Evolutionary conservation across 1,139 yeast species (phyloP), one percentile per base, ranked within the genome.

Genomic region (Candida albicans): DNA sequence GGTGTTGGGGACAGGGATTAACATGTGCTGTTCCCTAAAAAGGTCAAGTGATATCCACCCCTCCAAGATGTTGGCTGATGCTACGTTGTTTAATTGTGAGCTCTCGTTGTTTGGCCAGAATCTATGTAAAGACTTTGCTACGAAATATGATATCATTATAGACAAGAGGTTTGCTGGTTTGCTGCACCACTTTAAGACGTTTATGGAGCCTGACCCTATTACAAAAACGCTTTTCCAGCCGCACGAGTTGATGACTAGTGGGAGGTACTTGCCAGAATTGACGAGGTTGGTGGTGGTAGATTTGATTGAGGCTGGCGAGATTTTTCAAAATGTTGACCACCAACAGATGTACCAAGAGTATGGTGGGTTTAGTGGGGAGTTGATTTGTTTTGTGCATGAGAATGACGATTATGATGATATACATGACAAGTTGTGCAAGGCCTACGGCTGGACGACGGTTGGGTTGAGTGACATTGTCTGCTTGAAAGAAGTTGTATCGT

Each of bases 251-350:
- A 63, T 78, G 67, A 70, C 81, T 32, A 67, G 80, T 39, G 85
- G 84, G 1, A 63, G 84, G 51, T 80, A 80, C 57, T 64, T 80
- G 42, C 79, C 81, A 9, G 85, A 80, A 53, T 57, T 79, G 45
- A 61, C 75, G 5, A 62, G 84, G 39, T 59, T 75, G 43, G 68
- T 68, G 2, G 43, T 77, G 34, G 54, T 65, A 27, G 75, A 70
- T 37, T 54, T 72, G 50, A 55, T 67, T 31, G 57, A 59, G 2
- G 49, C 50, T 5, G 52, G 57, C 5, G 72, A 68, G 47, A 44
- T 77, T 9, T 73, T 75, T 44, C 53, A 59, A 30, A 34, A 49
- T 10, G 44, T 37, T 44, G 33, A 36, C 32, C 30, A 46, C 24
- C 15, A 39, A 34, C 35, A 49, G 8, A 39, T 51, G 22, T 32